Evolutionary conservation across 345 rosid genomes (phyloP), one percentile per base, ranked within the genome.

Genomic region (Lepidium africanum): DNA sequence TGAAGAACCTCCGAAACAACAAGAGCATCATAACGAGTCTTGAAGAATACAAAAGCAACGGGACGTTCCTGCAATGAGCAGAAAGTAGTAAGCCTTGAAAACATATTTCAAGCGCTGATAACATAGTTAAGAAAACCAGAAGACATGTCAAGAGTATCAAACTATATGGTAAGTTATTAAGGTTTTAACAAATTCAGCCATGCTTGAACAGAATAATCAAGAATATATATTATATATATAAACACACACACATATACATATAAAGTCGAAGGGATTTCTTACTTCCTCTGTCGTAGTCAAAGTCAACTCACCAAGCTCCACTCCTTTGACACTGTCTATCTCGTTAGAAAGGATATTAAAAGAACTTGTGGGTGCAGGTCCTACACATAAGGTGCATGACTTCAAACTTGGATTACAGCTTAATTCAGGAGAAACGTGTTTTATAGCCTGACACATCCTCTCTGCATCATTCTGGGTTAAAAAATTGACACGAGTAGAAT

Each of bases 21-120:
- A 40, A 77, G 81, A 64, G 99, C 97, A 81, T 89, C 84, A 75
- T 80, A 89, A 46, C 97, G 96, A 62, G 87, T 87, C 83, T 82
- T 89, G 78, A 91, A 91, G 69, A 86, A 91, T 68, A 94, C 99
- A 81, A 94, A 94, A 52, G 96, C 99, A 13, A 86, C 88, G 9
- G 96, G 77, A 75, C 85, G 76, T 78, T 94, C 99, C 99, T 94
- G 90, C 37, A 75, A 35, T 53, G 53, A 75, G 59, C 30, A 67
- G 52, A 36, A 30, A 64, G 48, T 1, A 7, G 48, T 25, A 71
- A 71, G 61, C 57, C 36, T 36, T 30, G 2, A 40, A 42, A 21
- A 51, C 38, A 48, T 48, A 25, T 13, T 17, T 13, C 23, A 67
- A 38, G 49, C 12, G 10, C 33, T 39, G n/a, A 63, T 40, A 50